phyloP scores from a whole-genome alignment of 257 asterid species.

The Solanum tarijense region DNA sequence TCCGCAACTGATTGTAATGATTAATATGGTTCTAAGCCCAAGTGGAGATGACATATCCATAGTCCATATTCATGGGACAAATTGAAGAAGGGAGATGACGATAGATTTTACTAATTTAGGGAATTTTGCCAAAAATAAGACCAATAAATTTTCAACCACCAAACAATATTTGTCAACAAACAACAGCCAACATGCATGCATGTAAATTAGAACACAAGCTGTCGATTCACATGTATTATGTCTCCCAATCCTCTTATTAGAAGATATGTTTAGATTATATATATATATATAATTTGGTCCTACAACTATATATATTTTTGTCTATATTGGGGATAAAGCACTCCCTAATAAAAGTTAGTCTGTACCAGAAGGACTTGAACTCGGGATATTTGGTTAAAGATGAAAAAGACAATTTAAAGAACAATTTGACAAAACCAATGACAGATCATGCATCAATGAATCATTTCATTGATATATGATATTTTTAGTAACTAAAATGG shows the following conservation, averaged over 20 bases:
- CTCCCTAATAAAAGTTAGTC: fast-evolving
- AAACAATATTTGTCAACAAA: not conserved
- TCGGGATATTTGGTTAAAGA: too few species aligned
- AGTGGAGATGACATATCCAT: not conserved
- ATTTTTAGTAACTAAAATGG: not conserved
- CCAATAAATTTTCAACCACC: not conserved
- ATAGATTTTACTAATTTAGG: not conserved
- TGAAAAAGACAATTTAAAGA: too few species aligned
- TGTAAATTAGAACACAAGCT: not conserved
- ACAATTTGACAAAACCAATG: not conserved
- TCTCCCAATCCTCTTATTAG: not conserved
- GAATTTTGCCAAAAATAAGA: not conserved
- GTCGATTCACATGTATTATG: not conserved
- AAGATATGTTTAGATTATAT: not conserved
- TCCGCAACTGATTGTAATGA: not conserved
- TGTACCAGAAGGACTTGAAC: too few species aligned
- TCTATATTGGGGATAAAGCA: fast-evolving
- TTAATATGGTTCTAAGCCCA: not conserved
- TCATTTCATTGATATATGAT: not conserved
- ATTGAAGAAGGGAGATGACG: not conserved
- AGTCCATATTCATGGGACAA: not conserved
- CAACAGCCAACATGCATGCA: not conserved
- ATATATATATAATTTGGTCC: not conserved
- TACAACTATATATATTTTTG: not conserved
- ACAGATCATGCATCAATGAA: not conserved